Evolutionary conservation across 2,329 filamentous ascomycete species (phyloP), one percentile per base, ranked within the genome.

Genomic region (Hypomyces perniciosus): DNA sequence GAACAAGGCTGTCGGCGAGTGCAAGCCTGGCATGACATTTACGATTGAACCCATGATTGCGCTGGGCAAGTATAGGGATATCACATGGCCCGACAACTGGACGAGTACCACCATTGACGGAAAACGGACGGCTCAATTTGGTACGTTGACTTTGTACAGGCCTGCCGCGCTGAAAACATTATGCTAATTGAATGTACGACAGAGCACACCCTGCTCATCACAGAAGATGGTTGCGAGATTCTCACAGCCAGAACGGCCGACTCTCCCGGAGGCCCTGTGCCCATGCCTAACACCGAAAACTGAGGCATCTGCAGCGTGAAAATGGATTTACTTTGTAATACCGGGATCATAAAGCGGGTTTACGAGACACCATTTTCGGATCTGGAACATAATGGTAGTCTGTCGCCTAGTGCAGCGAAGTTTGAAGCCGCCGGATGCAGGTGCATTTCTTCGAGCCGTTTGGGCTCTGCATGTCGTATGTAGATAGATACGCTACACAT

Each of bases 21-120:
- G 91, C 54, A 96, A 96, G 74, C 85, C 89, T 0, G 93, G 93
- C 48, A 96, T 97, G 90, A 96, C 90, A 57, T 99, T 99, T 64
- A 99, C 93, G 1, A 99, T 99, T 55, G 93, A 99, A 73, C 93
- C 93, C 12, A 99, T 99, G 93, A 91, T 99, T 66, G 90, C 90
- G 38, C 70, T 96, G 50, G 93, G 93, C 52, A 91, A 88, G 54
- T 88, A 96, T 70, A 83, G 83, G 56, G 93, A 99, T 65, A 86
- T 93, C 67, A 97, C 90, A 0, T 99, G 93, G 93, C 93, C 93
- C 0, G 93, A 99, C 67, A 90, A 97, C 74, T 99, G 93, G 93
- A 99, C 93, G 1, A 96, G 90, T 69, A 88, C 89, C 5, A 99
- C 93, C 0, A 81, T 85, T 51, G 93, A 99, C 66, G 93, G 93